Conservation (phyloP, 805 yeast species). For the Pichia phayaonensis region DNA sequence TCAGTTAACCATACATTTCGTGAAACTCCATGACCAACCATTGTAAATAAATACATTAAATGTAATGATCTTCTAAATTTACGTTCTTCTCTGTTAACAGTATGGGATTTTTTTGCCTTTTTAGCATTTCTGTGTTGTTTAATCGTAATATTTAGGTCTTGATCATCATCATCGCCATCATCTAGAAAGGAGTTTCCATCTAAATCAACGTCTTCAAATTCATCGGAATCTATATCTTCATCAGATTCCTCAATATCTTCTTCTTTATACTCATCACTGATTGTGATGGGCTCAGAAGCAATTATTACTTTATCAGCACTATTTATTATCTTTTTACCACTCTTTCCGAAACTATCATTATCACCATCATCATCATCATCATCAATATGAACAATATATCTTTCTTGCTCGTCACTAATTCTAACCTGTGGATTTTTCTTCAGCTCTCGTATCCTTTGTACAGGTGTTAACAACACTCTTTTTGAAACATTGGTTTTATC, state of each 20-base stretch:
- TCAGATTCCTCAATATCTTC: constrained; percentile 18
- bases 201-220: constrained; percentile 33
- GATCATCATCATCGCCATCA: constrained; percentile 7
- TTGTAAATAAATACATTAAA: constrained; percentile 44
- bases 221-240: constrained; percentile 33
- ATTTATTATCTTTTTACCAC: neutral
- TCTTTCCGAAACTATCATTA: constrained; percentile 2
- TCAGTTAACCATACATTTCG: constrained; percentile 74
- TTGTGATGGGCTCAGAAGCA: neutral
- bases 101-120: constrained; percentile 23
- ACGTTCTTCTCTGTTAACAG: constrained; percentile 51
- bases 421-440: neutral
- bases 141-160: constrained; percentile 20
- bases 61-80: constrained; percentile 47
- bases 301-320: neutral
- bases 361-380: constrained; percentile 9
- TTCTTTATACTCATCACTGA: constrained; percentile 2
- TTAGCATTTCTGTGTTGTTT: constrained; percentile 11
- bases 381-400: constrained; percentile 6
- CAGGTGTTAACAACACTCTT: neutral
- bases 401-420: neutral
- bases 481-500: neutral
- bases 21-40: constrained; percentile 58
- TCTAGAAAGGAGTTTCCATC: constrained; percentile 9
- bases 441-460: constrained; percentile 6